Base-by-base conservation (phyloP, 768 basidiomycete species). In the Phanerodontia chrysosporium region DNA sequence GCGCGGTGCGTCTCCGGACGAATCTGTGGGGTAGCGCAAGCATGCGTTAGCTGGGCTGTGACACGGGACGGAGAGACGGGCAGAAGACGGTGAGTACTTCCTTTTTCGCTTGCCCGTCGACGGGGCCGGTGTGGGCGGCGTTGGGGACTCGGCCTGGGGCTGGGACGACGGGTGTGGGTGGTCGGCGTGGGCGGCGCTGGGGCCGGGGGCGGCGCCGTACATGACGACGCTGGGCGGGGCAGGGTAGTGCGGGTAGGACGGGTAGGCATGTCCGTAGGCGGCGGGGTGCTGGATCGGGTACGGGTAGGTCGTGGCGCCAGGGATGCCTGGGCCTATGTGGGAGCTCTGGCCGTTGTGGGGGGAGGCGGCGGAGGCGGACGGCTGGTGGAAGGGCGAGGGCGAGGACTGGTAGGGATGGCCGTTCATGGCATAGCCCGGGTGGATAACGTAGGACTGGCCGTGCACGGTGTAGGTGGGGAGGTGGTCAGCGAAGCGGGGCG, bases 391-490 rank as follows among this genome's bases (percentile, higher is more conserved):
- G 10, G 66, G 66, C 24, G 70, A 70, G 27, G 74, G 74, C 21
- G 75, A 72, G 45, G 78, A 76, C 25, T 78, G 63, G 62, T 78
- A 80, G 12, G 76, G 75, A 57, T 85, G 78, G 60, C 83, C 81
- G 67, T 82, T 84, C 63, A 83, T 74, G 25, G 85, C 80, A 65
- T 89, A 90, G 59, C 81, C 73, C 55, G 84, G 83, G 70, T 89
- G 90, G 87, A 89, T 90, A 70, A 84, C 77, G 66, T 69, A 75
- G 48, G 81, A 83, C 9, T 80, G 75, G 51, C 71, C 58, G 45
- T 64, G 64, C 39, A 46, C 55, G 49, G 83, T 82, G 70, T 84
- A 85, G 16, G 83, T 80, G 65, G 81, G 83, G 62, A 81, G 78
- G 58, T 73, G 70, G 51, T 66, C 68, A 36, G 68, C 64, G 62